Percentiles rank a stretch among this genome's conserved stretches.
Conservation (phyloP, 345 rosid genomes). For the Gossypium mustelinum region DNA sequence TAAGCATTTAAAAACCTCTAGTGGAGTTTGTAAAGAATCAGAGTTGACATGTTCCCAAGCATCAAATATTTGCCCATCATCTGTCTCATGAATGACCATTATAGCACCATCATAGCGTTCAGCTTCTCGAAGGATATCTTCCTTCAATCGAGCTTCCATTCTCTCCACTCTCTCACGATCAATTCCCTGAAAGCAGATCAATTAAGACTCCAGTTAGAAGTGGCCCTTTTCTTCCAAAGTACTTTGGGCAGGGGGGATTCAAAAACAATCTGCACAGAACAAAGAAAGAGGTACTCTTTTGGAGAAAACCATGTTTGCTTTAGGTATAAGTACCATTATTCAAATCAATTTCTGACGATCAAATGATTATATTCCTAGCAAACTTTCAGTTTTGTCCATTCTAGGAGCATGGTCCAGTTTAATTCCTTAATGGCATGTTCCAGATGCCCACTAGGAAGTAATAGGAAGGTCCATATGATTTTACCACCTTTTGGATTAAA, state of each 20-base stretch:
- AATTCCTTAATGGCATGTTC: constrained; percentile 7
- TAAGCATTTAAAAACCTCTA: constrained; percentile 85
- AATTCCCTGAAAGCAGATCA: constrained; percentile 62
- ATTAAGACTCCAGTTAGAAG: constrained; percentile 19
- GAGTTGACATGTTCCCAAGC: constrained; percentile 86
- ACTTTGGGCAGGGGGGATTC: neutral
- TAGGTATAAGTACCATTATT: neutral
- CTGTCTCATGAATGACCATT: constrained; percentile 96
- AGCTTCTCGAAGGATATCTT: constrained; percentile 92
- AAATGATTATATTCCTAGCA: neutral
- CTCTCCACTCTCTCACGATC: constrained; percentile 90
- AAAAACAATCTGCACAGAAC: neutral
- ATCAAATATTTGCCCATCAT: constrained; percentile 75
- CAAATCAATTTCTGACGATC: neutral
- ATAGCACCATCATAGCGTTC: constrained; percentile 77
- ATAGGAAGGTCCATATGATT: neutral
- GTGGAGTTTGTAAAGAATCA: constrained; percentile 85
- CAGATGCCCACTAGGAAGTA: neutral
- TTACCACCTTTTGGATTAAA: neutral
- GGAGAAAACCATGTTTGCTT: neutral
- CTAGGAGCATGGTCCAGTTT: neutral
- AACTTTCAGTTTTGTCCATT: neutral
- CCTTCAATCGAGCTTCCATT: constrained; percentile 97
- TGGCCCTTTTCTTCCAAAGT: neutral
- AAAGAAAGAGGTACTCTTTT: neutral